Base-by-base conservation (phyloP, 148 eudicot genomes). In the Cornus kousa region DNA sequence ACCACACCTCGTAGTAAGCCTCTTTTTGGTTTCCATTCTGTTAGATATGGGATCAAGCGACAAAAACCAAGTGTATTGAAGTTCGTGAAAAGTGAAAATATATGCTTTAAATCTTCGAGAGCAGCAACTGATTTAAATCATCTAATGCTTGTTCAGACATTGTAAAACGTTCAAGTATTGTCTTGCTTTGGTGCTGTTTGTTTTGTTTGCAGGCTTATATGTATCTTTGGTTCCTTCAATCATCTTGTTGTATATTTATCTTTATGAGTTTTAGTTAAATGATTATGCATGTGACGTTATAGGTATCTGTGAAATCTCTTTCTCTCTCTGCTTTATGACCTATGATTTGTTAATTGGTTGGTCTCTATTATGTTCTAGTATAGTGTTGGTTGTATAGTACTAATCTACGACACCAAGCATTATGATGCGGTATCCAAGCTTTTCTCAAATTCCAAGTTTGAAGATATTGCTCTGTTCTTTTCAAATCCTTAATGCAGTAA, bases 61-160 rank as follows among this genome's bases (percentile, higher is more conserved):
- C 48, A 67, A 80, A 74, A 68, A 57, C 53, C 32, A 65, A 68
- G 74, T 50, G 71, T 53, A 40, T 50, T 74, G 68, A 68, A 67
- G 70, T 39, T 79, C 67, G 14, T 67, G 22, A 65, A 20, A 67
- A 74, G 82, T 67, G 73, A 67, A 79, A 73, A 35, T 24, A 37
- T 53, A 32, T 67, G 16, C 4, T 67, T 68, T 59, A 7, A 31
- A 35, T 68, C 70, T 55, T 19, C 22, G 4, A 72, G 14, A 24
- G 23, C 16, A 28, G 70, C 9, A 35, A 28, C 23, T 16, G 13
- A 66, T 75, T 20, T 76, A 8, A 46, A 66, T 17, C 4, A 75
- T 40, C 39, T 72, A 23, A 32, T 40, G 65, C 23, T 59, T 67
- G 35, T 62, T 11, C 39, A 74, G 24, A 23, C 74, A n/a, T 74